phyloP scores from a whole-genome alignment of 352 stramenopile species.

The Phytophthora crassamura region DNA sequence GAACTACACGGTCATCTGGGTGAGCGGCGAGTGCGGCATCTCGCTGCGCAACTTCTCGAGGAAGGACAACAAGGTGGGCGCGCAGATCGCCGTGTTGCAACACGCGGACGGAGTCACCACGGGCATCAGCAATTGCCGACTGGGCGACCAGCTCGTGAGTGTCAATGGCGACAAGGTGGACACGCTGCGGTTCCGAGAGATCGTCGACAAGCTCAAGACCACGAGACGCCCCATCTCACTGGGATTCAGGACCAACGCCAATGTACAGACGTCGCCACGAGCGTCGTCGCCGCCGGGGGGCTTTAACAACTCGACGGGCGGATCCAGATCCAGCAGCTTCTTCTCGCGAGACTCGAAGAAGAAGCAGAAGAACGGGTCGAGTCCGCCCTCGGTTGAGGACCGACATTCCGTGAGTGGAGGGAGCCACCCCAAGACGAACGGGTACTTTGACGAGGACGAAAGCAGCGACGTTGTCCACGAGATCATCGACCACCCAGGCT shows the following conservation, averaged over 20 bases:
- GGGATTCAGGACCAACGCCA: constrained; percentile 73
- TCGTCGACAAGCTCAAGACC: constrained; percentile 81
- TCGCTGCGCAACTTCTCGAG: constrained; percentile 82
- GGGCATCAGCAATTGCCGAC: constrained; percentile 75
- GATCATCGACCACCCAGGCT: constrained; percentile 22
- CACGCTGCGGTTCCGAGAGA: constrained; percentile 63
- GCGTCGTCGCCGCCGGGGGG: constrained; percentile 15
- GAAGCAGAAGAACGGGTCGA: constrained; percentile 7
- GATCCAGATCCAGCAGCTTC: constrained; percentile 21
- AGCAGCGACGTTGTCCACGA: constrained; percentile 34
- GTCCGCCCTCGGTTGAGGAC: not conserved
- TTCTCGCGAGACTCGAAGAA: constrained; percentile 17
- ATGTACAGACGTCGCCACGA: constrained; percentile 69
- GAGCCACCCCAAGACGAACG: constrained; percentile 9
- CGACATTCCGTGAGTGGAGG: constrained; percentile 28
- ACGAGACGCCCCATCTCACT: constrained; percentile 74
- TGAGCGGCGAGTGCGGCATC: constrained; percentile 85
- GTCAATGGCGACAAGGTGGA: constrained; percentile 81
- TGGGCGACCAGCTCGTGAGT: constrained; percentile 77
- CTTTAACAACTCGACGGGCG: constrained; percentile 23
- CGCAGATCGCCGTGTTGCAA: constrained; percentile 83
- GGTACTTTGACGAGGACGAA: constrained; percentile 33
- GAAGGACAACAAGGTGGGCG: constrained; percentile 68
- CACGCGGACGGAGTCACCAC: constrained; percentile 80
- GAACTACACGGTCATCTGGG: constrained; percentile 83